Percentiles rank a stretch among this genome's conserved stretches.
These are phyloP conservation scores for Fusarium sp. DNA, from an alignment of 2,329 filamentous ascomycete species.

Conservation along the genomic window DNA sequence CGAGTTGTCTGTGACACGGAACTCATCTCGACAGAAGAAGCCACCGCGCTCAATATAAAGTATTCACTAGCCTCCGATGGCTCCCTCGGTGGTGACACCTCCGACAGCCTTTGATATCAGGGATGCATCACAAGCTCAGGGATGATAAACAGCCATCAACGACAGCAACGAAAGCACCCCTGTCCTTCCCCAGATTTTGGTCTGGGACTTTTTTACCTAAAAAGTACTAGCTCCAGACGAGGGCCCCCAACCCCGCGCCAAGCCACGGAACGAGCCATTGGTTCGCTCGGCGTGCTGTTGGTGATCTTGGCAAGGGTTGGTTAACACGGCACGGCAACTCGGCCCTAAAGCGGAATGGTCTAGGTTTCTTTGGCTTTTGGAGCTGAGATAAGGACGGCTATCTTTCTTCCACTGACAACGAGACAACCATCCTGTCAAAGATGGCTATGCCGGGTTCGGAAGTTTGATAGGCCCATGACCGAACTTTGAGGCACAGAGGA, in stretches of 20 bases:
- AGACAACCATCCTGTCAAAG: not conserved
- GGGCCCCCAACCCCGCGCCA: constrained; percentile 25
- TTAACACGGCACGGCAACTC: constrained; percentile 26
- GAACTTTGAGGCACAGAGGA: not conserved
- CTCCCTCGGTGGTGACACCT: constrained; percentile 12
- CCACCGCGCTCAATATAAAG: constrained; percentile 31
- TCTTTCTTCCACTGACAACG: not conserved
- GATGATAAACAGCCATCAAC: constrained; percentile 9
- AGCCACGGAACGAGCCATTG: constrained; percentile 12
- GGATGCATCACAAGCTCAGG: constrained; percentile 11
- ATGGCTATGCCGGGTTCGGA: constrained; percentile 10
- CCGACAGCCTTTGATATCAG: constrained; percentile 17
- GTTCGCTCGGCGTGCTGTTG: constrained; percentile 3
- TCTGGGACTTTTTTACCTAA: constrained; percentile 37
- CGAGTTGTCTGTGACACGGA: not conserved
- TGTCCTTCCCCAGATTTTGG: constrained; percentile 34
- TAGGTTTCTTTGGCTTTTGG: not conserved
- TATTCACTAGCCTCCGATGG: constrained; percentile 21
- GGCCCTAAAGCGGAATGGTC: constrained; percentile 35
- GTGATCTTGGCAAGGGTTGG: constrained; percentile 4
- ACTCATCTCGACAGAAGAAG: not conserved
- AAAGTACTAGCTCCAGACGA: constrained; percentile 26
- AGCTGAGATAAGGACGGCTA: constrained; percentile 29
- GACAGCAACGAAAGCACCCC: not conserved
- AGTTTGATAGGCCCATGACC: constrained; percentile 5